Evolutionary conservation across 495 filamentous ascomycete genomes (phyloP), one percentile per base, ranked within the genome.

Genomic region (Aspergillus cristatus): DNA sequence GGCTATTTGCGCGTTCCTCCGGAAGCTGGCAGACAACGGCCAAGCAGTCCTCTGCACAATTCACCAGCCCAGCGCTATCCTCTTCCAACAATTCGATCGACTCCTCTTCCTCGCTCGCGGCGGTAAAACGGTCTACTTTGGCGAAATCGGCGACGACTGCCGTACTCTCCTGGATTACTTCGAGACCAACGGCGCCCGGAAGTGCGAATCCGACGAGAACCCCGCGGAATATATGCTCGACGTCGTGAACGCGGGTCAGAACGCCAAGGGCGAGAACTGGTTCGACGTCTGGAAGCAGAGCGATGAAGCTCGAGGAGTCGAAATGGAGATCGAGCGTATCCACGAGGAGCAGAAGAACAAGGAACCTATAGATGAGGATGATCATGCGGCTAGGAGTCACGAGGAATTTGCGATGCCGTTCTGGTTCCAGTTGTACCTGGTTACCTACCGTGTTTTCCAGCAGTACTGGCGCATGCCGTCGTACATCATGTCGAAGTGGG

Each of bases 1-100:
- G 82, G 76, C 84, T 17, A 93, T 94, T 46, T 68, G 83, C 34
- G 65, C 76, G 37, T 72, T 94, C 32, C 69, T 95, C 14, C 75
- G 84, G 47, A 88, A 86, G 52, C 69, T 95, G 25, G 84, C 88
- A 29, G 78, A 85, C 58, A 79, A 74, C 43, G 88, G 88, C 12
- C 86, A 93, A 56, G 86, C 88, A n/a, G 79, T 95, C 49, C 76
- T 95, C 6, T 91, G 85, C 56, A 95, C 88, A 6, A 95, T 98
- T 43, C 91, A 98, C 58, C 91, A 98, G 55, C 88, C 88, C 2
- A 87, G 81, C 0, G 87, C 86, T 28, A 83, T 93, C 55, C 71
- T 98, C 24, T 94, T 98, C 65, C 82, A 94, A 52, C 74, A 85
- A 39, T 98, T 96, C 50, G 89, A 96, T 57, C 78, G 83, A 16